Evolutionary conservation across 495 filamentous ascomycete species (phyloP), one percentile per base, ranked within the genome.

Genomic region (Oidiodendron maius): DNA sequence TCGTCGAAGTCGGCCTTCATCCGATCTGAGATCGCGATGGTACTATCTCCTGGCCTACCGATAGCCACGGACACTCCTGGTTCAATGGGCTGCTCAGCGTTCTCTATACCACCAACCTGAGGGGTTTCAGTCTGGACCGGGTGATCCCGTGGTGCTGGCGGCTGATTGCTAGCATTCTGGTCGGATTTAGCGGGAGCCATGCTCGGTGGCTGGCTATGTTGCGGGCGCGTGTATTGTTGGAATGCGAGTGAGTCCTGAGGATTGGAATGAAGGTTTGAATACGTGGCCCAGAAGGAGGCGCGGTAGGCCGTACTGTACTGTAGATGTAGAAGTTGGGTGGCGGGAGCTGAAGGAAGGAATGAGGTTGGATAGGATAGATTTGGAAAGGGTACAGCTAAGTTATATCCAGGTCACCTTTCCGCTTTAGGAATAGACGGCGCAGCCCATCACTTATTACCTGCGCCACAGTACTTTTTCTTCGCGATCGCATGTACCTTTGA

Each of bases 101-200:
- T 16, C 39, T 41, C 39, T 41, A 21, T 41, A 41, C 24, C 9
- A 41, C 24, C 21, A 21, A 13, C 15, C 39, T 21, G 21, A 41
- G 39, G 39, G 13, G 39, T 41, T 41, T 16, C 17, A 41, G 17
- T 21, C 4, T 41, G 39, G 39, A 21, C 39, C 24, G 39, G 20
- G 20, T 41, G 39, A 41, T 41, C 39, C 20, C 39, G 39, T 21
- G 39, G 4, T 8, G 4, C 1, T 41, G 39, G 8, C 24, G 39
- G 39, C 39, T 41, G 39, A 41, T 26, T 41, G 4, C 4, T 41
- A 41, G 2, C 17, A 41, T 6, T 41, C 39, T 41, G 39, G 39
- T 6, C 39, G 39, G 39, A 41, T 21, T 41, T 41, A 21, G 39
- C 39, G 39, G 39, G 39, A 41, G 39, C 39, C 39, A 41, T 41